These are phyloP conservation scores for Fraxinus americana DNA, from an alignment of 257 asterid genomes.

Conservation along the genomic window DNA sequence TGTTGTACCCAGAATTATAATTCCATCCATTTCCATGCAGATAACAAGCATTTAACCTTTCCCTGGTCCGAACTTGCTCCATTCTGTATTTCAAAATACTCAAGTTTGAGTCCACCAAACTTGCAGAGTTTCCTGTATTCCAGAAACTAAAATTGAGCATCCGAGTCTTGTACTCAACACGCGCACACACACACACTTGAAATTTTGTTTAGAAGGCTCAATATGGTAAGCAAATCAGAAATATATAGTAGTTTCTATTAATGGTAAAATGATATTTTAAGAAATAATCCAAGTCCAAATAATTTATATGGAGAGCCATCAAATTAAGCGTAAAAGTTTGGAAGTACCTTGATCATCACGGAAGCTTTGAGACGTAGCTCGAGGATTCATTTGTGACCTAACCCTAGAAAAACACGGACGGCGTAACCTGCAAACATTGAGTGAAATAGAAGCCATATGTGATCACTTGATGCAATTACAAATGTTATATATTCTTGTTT, in stretches of 20 bases:
- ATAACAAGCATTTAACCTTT: slow-evolving; percentile 27
- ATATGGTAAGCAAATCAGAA: too few relatives aligned
- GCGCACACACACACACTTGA: background rate
- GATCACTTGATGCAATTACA: background rate
- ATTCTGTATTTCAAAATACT: slow-evolving; percentile 41
- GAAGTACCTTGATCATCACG: slow-evolving; percentile 30
- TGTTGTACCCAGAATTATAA: slow-evolving; percentile 38
- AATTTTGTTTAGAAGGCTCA: background rate
- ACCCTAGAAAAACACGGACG: slow-evolving; percentile 20
- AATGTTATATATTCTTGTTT: background rate
- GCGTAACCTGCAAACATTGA: slow-evolving; percentile 19
- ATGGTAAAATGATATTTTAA: background rate
- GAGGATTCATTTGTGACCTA: slow-evolving; percentile 33
- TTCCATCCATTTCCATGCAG: slow-evolving; percentile 43
- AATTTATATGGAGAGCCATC: too few relatives aligned
- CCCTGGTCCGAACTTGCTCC: slow-evolving; percentile 37
- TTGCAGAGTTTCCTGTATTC: slow-evolving; percentile 34
- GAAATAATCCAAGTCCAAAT: too few relatives aligned
- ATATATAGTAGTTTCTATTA: background rate
- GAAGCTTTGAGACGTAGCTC: slow-evolving; percentile 33
- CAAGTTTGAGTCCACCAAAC: slow-evolving; percentile 50
- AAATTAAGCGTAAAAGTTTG: too few relatives aligned
- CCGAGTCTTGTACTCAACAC: background rate
- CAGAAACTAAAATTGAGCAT: background rate
- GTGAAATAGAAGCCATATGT: slow-evolving; percentile 28